phyloP scores from a whole-genome alignment of 2,329 filamentous ascomycete species.

The Alternaria tenuissima region DNA sequence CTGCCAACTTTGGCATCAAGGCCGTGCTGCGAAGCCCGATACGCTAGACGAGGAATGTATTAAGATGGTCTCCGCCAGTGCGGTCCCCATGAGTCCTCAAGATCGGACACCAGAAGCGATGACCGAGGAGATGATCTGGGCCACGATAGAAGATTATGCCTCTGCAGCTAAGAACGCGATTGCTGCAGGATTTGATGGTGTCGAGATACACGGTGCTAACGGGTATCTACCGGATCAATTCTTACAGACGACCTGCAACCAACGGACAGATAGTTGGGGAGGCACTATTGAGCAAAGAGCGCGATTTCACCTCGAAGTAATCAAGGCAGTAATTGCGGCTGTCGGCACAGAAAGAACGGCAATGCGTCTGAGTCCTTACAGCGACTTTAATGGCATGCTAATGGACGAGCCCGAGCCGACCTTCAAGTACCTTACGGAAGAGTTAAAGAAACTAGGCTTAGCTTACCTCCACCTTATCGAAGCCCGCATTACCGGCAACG shows the following conservation, averaged over 20 bases:
- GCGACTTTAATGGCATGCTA: slow-evolving; percentile 68
- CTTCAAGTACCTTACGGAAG: slow-evolving; percentile 4
- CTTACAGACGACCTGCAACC: slow-evolving; percentile 65
- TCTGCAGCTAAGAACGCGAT: slow-evolving; percentile 55
- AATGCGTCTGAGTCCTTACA: slow-evolving; percentile 68
- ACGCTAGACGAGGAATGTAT: slow-evolving; percentile 40
- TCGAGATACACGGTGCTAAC: slow-evolving; percentile 66
- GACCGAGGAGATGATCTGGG: slow-evolving; percentile 47
- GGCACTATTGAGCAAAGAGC: slow-evolving; percentile 60
- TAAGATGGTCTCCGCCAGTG: slow-evolving; percentile 39
- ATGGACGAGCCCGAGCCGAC: slow-evolving; percentile 61
- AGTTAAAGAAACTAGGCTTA: slow-evolving; percentile 1
- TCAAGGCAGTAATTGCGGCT: slow-evolving; percentile 58
- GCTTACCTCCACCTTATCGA: slow-evolving; percentile 14
- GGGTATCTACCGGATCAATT: slow-evolving; percentile 74
- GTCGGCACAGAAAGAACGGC: slow-evolving; percentile 63
- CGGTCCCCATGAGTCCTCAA: slow-evolving; percentile 41
- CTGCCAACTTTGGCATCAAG: slow-evolving; percentile 67
- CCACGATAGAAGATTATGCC: slow-evolving; percentile 47
- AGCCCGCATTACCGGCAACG: slow-evolving; percentile 18
- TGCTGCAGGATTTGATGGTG: slow-evolving; percentile 65
- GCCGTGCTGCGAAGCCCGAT: slow-evolving; percentile 58
- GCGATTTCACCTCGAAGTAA: slow-evolving; percentile 61
- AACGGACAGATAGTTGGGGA: slow-evolving; percentile 59
- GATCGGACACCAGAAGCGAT: slow-evolving; percentile 39